These are phyloP conservation scores for Alternaria alternata DNA, from an alignment of 2,329 filamentous ascomycete genomes.

Conservation along the genomic window DNA sequence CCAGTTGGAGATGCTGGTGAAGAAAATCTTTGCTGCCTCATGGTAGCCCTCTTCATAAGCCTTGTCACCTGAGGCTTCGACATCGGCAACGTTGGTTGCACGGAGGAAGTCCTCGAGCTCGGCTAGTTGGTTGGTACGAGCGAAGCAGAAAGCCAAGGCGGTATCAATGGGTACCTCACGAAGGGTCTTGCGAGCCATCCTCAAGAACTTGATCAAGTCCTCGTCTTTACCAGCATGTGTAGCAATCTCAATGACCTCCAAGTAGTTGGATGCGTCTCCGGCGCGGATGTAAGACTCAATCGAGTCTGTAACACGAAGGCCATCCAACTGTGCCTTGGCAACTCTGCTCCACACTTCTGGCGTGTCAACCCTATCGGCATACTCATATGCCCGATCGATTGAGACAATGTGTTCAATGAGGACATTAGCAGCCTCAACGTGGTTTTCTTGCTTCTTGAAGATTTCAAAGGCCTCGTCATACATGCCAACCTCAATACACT, in stretches of 20 bases:
- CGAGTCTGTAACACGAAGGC: constrained; percentile 87
- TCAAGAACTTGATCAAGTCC: constrained; percentile 93
- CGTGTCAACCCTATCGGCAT: constrained; percentile 91
- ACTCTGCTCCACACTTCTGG: constrained; percentile 99
- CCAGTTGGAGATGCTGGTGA: constrained; percentile 98
- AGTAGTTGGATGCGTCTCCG: constrained; percentile 88
- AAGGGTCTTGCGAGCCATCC: constrained; percentile 96
- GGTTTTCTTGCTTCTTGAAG: constrained; percentile 96
- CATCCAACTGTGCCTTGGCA: constrained; percentile 96
- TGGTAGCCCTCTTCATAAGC: constrained; percentile 93
- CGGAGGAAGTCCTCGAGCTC: constrained; percentile 97
- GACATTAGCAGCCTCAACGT: constrained; percentile 85
- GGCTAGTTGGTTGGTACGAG: constrained; percentile 86
- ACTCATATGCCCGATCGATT: constrained; percentile 95
- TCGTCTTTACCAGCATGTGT: constrained; percentile 97
- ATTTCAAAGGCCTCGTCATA: constrained; percentile 98
- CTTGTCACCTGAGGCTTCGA: constrained; percentile 97
- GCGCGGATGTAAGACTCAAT: constrained; percentile 99
- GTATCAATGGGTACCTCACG: constrained; percentile 95
- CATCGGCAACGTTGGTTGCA: constrained; percentile 90
- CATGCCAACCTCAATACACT: constrained; percentile 93
- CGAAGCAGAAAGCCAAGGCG: constrained; percentile 90
- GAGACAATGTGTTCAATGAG: constrained; percentile 96
- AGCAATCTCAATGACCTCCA: constrained; percentile 94
- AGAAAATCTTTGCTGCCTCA: constrained; percentile 99